Evolutionary conservation across 345 rosid species (phyloP), one percentile per base, ranked within the genome.

Genomic region (Psidium friedrichsthalianum): DNA sequence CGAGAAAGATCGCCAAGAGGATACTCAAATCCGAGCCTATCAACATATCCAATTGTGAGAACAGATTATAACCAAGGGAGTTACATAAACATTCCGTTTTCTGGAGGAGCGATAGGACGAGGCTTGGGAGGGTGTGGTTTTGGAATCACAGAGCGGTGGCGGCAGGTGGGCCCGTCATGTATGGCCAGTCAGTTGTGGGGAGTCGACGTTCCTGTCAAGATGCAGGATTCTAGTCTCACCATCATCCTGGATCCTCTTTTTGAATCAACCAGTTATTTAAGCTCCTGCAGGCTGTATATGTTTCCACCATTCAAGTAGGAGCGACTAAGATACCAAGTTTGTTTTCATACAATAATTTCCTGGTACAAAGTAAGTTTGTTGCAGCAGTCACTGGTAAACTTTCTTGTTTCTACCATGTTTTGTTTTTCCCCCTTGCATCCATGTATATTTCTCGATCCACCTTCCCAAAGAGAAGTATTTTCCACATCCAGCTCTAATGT

Each of bases 221-320:
- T 86, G 51, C 84, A 82, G 84, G 59, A 86, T 61, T 84, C 87
- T 53, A 58, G 84, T 24, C 80, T 82, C 21, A 16, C 76, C 29
- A 10, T 82, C 21, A 57, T 84, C 12, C n/a, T 82, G 59, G 84
- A 86, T 56, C 84, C 87, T 82, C 81, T 58, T 32, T 86, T 82
- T 84, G 54, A 61, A 36, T 69, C 80, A 9, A 36, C 80, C 47
- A 1, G 25, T 18, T 36, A 36, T 69, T 69, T 27, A 32, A 22
- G 25, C 22, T 32, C 44, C 56, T 15, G 49, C 20, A 44, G 22
- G 80, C 80, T 36, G 40, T 9, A 32, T 69, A 16, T 36, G 47
- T 69, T 18, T 18, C 80, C 36, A 69, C 14, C 80, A 44, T 69
- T 44, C 47, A 18, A 36, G 80, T 36, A 18, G 80, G 76, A 69